Evolutionary conservation across 257 asterid species (phyloP), one percentile per base, ranked within the genome.

Genomic region (Primulina huaijiensis): DNA sequence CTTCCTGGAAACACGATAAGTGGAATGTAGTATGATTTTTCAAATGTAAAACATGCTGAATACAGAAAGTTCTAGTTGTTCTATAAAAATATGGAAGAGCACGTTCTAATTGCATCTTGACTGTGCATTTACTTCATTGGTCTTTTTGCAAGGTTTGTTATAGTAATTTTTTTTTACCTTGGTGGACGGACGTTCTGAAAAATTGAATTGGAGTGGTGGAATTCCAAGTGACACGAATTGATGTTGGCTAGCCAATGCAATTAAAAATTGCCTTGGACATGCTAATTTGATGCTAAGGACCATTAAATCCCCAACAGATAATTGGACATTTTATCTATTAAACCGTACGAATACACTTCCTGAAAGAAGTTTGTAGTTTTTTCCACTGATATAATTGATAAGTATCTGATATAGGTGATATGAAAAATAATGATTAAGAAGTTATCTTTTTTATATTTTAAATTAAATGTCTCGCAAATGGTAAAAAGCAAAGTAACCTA

Each of bases 1-100:
- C n/a, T 71, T 74, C 35, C 14, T 53, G 27, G 69, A 33, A 60
- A 37, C 33, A 55, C 19, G 40, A 60, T 40, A 52, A 71, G 20
- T 20, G 20, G 20, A 40, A 31, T 43, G 50, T 7, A 68, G 25
- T 27, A 61, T 57, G 33, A 20, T 53, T 16, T 34, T 69, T 70
- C 66, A 67, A 58, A 59, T 43, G 31, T 21, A 17, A 33, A 30
- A 4, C 65, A 62, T 19, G 14, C 62, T 57, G 11, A 23, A 14
- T 72, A 63, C 17, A 25, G 14, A 37, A 37, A 53, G 10, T 53
- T 12, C 21, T 52, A 1, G 43, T 8, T 4, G 43, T 8, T 37
- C 43, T 37, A 37, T 37, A 37, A 8, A 37, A 8, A 5, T 34
- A 34, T 34, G 37, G 9, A 34, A 34, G 37, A 8, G 43, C 12